A percentile compares a stretch with the other conserved stretches of the same genome.
Conservation (phyloP, 768 basidiomycete genomes). For the Phanerodontia chrysosporium region DNA sequence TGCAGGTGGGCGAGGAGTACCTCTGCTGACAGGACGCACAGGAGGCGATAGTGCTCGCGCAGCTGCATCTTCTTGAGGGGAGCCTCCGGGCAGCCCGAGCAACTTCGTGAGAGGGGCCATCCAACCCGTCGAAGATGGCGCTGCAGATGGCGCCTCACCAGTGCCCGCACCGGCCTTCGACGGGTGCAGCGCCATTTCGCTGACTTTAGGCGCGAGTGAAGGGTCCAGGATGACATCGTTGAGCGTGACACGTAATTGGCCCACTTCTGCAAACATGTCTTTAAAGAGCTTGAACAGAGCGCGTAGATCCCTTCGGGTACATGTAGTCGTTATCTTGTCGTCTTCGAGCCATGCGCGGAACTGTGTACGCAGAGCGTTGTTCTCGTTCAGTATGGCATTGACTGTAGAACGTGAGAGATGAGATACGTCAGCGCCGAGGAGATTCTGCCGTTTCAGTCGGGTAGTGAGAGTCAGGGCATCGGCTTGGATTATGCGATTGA, state of each 20-base stretch:
- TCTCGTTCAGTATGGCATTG: slow-evolving; percentile 67
- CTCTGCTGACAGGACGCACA: slow-evolving; percentile 18
- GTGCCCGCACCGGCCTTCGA: slow-evolving; percentile 37
- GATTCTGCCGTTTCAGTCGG: slow-evolving; percentile 85
- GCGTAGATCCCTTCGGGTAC: slow-evolving; percentile 78
- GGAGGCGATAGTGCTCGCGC: slow-evolving; percentile 22
- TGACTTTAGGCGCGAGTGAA: slow-evolving; percentile 61
- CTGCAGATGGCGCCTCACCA: slow-evolving; percentile 27
- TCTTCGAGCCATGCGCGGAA: slow-evolving; percentile 76
- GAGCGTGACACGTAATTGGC: slow-evolving; percentile 72
- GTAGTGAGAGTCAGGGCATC: slow-evolving; percentile 87
- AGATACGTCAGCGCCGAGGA: slow-evolving; percentile 79
- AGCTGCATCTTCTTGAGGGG: slow-evolving; percentile 24
- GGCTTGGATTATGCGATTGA: slow-evolving; percentile 62
- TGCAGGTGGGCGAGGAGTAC: slow-evolving; percentile 26
- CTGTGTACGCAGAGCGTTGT: slow-evolving; percentile 60
- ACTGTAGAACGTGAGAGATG: slow-evolving; percentile 85
- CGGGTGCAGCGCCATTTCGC: slow-evolving; percentile 65
- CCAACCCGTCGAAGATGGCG: slow-evolving; percentile 49
- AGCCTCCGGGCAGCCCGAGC: slow-evolving; percentile 43
- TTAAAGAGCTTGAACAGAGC: slow-evolving; percentile 79
- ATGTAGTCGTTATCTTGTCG: slow-evolving; percentile 56
- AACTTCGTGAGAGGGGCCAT: slow-evolving; percentile 84
- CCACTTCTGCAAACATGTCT: slow-evolving; percentile 81
- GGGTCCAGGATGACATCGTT: slow-evolving; percentile 94